Evolutionary conservation across 805 yeast genomes (phyloP), one percentile per base, ranked within the genome.

Genomic region (Candida cerambycidarum): DNA sequence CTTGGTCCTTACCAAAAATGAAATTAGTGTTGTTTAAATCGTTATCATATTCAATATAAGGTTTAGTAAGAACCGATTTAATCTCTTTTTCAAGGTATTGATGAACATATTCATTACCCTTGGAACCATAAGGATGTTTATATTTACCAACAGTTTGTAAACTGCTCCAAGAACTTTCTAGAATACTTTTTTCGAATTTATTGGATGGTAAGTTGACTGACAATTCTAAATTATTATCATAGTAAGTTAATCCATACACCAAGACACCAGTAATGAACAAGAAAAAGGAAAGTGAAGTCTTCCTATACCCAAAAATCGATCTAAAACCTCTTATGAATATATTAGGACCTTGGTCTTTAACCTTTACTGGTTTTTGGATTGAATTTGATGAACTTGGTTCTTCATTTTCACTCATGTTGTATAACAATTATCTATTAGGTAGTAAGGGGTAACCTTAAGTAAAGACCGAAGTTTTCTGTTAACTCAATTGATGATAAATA

Each of bases 101-200:
- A 59, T 85, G 92, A 11, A 89, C 89, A 23, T 68, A 69, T 59
- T 84, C 92, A 62, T 88, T 89, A 11, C 82, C 86, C 44, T 69
- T 79, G 0, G 96, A 83, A 17, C 80, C 79, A 61, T 85, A 90
- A 0, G 97, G 89, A 63, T 90, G 97, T 41, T 80, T 81, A 19
- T 71, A 58, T 24, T 64, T 54, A 0, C 93, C 84, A 9, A 90
- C 82, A 3, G 63, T 58, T 58, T 89, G 95, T 38, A 90, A 68
- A 54, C 83, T 86, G 2, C 62, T 47, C 97, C 97, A 90, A 12
- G 70, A 44, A 2, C 85, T 71, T 46, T 55, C 56, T 8, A 73
- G 56, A 1, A 68, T 41, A 5, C 65, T 53, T 5, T 55, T 50
- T 30, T 64, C 66, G 0, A 75, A 69, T 14, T 70, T 67, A 6